Base-by-base conservation (phyloP, 768 basidiomycete species). In the Pleurotus platypus region DNA sequence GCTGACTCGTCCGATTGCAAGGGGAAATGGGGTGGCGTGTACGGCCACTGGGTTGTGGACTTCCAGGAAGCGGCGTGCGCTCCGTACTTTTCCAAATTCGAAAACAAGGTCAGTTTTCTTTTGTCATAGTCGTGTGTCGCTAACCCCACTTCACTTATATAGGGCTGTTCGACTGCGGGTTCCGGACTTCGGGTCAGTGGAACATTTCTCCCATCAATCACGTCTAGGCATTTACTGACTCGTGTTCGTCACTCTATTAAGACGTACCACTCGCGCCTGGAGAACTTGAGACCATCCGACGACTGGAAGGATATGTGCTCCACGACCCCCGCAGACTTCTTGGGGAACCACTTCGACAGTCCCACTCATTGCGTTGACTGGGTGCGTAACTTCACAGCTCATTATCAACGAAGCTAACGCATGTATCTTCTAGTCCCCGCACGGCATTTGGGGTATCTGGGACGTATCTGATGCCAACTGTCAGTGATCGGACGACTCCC, bases 31-130 rank as follows among this genome's bases (percentile, higher is more conserved):
- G 55, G 58, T 2, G 20, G 30, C 18, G 24, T 68, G 16, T 6
- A 66, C 3, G 72, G 72, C 13, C 63, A 59, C 38, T 72, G 66
- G 70, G 60, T 57, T 22, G 56, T 70, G 18, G 20, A 64, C 46
- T 63, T 66, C 22, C 13, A 60, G 5, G 68, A 72, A 55, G 63
- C 71, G 0, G 63, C 63, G 16, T 72, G 71, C 24, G 47, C 45
- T 0, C 37, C 71, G 0, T 62, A 40, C 26, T 73, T 70, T 63
- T 39, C 16, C 37, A 54, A 56, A 40, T 70, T 67, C 63, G 64
- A 64, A 13, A 65, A 73, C 59, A 71, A 70, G 64, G 70, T 40
- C 51, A 58, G 63, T 7, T 5, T 0, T 55, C 2, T 42, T 3
- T 8, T n/a, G 2, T 8, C 5, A 47, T 35, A 9, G 3, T 11